These are phyloP conservation scores for Blastocystis sp. DNA, from an alignment of 352 stramenopile genomes.

Conservation along the genomic window DNA sequence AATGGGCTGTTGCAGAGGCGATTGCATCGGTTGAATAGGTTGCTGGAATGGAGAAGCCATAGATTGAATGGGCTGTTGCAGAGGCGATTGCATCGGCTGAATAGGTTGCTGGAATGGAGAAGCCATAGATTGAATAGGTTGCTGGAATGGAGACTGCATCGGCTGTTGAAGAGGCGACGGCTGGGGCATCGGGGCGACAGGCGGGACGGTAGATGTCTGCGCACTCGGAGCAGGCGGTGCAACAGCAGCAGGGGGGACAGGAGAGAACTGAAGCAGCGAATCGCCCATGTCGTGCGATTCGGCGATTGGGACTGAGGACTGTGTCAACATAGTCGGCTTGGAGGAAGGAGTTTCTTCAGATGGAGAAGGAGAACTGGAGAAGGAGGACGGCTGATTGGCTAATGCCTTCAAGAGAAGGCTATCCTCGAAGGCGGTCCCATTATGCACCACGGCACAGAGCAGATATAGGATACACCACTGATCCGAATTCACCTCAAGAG, in stretches of 20 bases:
- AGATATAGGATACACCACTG: constrained; percentile 51
- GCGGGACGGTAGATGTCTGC: too few relatives aligned
- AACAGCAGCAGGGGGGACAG: neutral
- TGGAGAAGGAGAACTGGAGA: constrained; percentile 23
- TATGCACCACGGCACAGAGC: neutral
- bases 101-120: too few relatives aligned
- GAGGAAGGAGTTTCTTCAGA: neutral
- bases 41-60: too few relatives aligned
- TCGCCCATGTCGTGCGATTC: neutral
- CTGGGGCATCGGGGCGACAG: neutral
- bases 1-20: too few relatives aligned
- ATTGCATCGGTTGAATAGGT: too few relatives aligned
- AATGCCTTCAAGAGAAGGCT: constrained; percentile 12
- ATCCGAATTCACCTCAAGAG: neutral
- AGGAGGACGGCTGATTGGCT: constrained; percentile 3
- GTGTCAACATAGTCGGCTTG: constrained; percentile 6
- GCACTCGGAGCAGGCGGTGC: neutral
- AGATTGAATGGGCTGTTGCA: too few relatives aligned
- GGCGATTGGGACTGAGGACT: neutral
- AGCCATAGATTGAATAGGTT: too few relatives aligned
- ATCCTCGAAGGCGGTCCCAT: constrained; percentile 10
- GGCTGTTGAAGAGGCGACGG: neutral
- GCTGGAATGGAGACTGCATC: neutral
- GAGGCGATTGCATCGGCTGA: too few relatives aligned
- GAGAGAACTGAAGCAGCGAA: neutral